Evolutionary conservation across 1,284 basidiomycete species (phyloP), one percentile per base, ranked within the genome.

Genomic region (Flammula alnicola): DNA sequence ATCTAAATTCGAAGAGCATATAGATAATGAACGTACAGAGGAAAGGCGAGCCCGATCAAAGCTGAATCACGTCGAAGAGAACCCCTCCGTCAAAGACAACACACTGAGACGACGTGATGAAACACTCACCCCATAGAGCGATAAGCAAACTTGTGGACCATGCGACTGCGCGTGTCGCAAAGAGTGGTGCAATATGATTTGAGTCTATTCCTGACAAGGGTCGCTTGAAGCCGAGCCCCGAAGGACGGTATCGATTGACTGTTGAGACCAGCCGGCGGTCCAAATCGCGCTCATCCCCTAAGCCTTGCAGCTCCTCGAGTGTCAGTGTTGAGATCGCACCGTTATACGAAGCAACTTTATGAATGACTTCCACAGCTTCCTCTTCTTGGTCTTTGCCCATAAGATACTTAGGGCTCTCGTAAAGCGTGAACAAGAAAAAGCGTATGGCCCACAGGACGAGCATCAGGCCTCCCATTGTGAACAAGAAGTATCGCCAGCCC

Each of bases 401-500:
- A 40, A 94, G 76, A 67, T 79, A 91, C 64, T 88, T 88, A 3
- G 88, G 89, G 47, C 84, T 86, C 66, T 93, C 90, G 58, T 83
- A 79, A 30, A 93, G 74, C 22, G 74, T 74, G 74, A 93, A 92
- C 27, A 87, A 64, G 65, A 87, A 81, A 74, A 88, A 88, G 32
- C 89, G 88, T 38, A 88, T 66, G 32, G 76, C 61, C 77, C 83
- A 91, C 25, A 88, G 72, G 14, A 82, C 37, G 54, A 90, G 66
- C 78, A 83, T 87, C 29, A 88, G 65, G 1, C 80, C 83, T 16
- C 84, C 84, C 77, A 86, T 81, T 3, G 80, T 68, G 63, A 75
- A 85, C 3, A 87, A 71, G 66, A 84, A 84, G 61, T 88, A 90
- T 2, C 90, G 74, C 91, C 91, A 93, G 27, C 89, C 91, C 63